Conservation (phyloP, 1,284 basidiomycete genomes). For the Papiliotrema laurentii region DNA sequence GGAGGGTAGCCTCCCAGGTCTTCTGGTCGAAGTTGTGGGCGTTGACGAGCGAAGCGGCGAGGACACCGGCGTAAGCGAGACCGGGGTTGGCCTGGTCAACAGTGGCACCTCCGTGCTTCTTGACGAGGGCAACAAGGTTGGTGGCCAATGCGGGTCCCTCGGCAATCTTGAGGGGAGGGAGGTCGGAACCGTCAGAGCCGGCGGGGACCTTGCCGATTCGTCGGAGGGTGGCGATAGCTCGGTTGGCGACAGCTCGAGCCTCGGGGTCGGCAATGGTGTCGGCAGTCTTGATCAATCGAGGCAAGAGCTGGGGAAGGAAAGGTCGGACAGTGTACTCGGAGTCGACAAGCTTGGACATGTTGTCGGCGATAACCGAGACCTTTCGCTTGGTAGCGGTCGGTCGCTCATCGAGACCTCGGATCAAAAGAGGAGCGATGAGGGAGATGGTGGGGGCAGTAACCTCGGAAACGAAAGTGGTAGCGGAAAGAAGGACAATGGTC, state of each 20-base stretch:
- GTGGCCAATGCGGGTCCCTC: slow-evolving; percentile 64
- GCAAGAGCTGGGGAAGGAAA: slow-evolving; percentile 91
- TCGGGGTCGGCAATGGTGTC: slow-evolving; percentile 90
- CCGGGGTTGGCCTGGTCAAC: slow-evolving; percentile 58
- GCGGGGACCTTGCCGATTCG: slow-evolving; percentile 83
- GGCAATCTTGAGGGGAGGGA: slow-evolving; percentile 72
- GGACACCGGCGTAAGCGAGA: slow-evolving; percentile 67
- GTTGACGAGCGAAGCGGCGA: slow-evolving; percentile 82
- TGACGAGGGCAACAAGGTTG: slow-evolving; percentile 70
- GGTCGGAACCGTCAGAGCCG: slow-evolving; percentile 76
- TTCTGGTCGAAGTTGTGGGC: slow-evolving; percentile 85
- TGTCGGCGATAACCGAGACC: slow-evolving; percentile 94
- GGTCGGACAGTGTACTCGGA: slow-evolving; percentile 90
- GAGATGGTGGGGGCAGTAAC: slow-evolving; percentile 98
- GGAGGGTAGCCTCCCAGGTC: slow-evolving; percentile 74
- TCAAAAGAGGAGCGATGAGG: slow-evolving; percentile 95
- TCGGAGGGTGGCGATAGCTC: slow-evolving; percentile 87
- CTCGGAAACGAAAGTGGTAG: slow-evolving; percentile 99
- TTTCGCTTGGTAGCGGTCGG: slow-evolving; percentile 93
- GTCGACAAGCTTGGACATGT: slow-evolving; percentile 98
- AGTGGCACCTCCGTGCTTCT: slow-evolving; percentile 62
- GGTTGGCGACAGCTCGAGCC: slow-evolving; percentile 81
- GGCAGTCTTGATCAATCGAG: slow-evolving; percentile 90
- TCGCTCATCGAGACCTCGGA: slow-evolving; percentile 93
- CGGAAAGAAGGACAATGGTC: slow-evolving; percentile 92